Percentiles rank a stretch among this genome's conserved stretches.
Conservation (phyloP, 2,329 filamentous ascomycete genomes). For the Nemania sp. region DNA sequence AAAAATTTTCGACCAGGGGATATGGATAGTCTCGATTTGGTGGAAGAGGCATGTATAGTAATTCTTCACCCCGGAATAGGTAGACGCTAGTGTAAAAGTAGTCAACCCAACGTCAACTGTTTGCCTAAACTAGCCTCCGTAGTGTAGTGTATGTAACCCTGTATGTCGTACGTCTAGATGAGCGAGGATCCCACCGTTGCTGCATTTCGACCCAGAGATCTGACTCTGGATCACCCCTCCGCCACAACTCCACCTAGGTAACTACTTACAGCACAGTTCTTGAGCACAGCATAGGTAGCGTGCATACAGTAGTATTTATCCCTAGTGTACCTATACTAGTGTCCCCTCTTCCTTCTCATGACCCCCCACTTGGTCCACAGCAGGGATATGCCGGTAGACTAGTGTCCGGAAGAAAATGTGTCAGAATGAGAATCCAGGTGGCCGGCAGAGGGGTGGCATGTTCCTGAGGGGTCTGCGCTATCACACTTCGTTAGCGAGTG, state of each 20-base stretch:
- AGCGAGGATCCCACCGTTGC: slow-evolving; percentile 2
- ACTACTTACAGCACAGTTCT: no score
- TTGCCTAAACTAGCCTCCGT: not conserved
- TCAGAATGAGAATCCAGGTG: slow-evolving; percentile 6
- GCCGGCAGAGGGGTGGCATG: slow-evolving; percentile 14
- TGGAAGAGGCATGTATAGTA: no score
- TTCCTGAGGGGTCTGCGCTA: not conserved
- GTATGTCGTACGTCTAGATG: slow-evolving; percentile 20
- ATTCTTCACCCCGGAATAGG: no score
- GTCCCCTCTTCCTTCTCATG: not conserved
- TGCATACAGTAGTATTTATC: no score
- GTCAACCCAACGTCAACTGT: not conserved
- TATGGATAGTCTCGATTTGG: no score
- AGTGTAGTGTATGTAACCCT: slow-evolving; percentile 5
- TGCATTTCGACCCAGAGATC: slow-evolving; percentile 13
- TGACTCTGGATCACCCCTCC: slow-evolving; percentile 1
- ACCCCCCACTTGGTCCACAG: slow-evolving; percentile 2
- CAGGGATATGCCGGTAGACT: slow-evolving; percentile 8
- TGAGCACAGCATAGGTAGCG: no score
- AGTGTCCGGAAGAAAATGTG: slow-evolving; percentile 7
- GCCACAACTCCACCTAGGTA: not conserved
- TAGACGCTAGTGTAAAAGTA: not conserved
- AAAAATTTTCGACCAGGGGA: no score
- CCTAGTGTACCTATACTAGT: no score
- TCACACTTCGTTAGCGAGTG: not conserved